Evolutionary conservation across 805 yeast species (phyloP).

Genomic region (Cyberlindnera bimundalis): DNA sequence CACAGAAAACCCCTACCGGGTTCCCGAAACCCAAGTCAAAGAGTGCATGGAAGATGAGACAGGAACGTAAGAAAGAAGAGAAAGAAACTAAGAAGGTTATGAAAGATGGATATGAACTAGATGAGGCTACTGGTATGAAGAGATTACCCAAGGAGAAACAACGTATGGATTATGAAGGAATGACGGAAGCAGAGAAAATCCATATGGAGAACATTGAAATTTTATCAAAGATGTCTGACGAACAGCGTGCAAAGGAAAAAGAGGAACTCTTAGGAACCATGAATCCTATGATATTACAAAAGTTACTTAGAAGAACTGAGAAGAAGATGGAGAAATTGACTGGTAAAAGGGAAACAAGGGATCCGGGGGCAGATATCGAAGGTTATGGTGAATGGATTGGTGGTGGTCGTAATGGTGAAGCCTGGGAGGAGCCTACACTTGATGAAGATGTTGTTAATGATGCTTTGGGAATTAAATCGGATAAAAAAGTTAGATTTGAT

Average conservation of each 20-base stretch:
- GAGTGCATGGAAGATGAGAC: constrained; percentile 82
- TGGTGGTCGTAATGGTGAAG: constrained; percentile 24
- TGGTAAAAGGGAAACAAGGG: constrained; percentile 9
- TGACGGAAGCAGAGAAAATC: constrained; percentile 68
- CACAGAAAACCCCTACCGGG: constrained; percentile 53
- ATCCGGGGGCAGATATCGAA: constrained; percentile 18
- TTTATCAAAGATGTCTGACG: constrained; percentile 58
- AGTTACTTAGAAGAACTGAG: constrained; percentile 54
- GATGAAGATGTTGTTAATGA: constrained; percentile 19
- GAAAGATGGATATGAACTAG: constrained; percentile 84
- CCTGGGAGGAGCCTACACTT: constrained; percentile 23
- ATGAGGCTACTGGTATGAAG: constrained; percentile 72
- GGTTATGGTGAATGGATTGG: constrained; percentile 32
- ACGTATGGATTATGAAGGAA: constrained; percentile 42
- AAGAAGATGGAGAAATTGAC: constrained; percentile 38
- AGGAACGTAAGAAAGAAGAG: constrained; percentile 85
- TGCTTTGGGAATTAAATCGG: constrained; percentile 18
- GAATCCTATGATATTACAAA: constrained; percentile 64
- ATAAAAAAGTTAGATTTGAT: constrained; percentile 34
- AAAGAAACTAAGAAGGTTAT: constrained; percentile 68
- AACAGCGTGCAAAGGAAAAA: constrained; percentile 60
- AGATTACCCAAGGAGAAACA: constrained; percentile 85
- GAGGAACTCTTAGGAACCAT: constrained; percentile 63
- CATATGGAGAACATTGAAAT: constrained; percentile 70
- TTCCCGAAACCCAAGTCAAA: constrained; percentile 84